These are phyloP conservation scores for Stephanodiscus triporus DNA, from an alignment of 108 stramenopile genomes.

Conservation along the genomic window DNA sequence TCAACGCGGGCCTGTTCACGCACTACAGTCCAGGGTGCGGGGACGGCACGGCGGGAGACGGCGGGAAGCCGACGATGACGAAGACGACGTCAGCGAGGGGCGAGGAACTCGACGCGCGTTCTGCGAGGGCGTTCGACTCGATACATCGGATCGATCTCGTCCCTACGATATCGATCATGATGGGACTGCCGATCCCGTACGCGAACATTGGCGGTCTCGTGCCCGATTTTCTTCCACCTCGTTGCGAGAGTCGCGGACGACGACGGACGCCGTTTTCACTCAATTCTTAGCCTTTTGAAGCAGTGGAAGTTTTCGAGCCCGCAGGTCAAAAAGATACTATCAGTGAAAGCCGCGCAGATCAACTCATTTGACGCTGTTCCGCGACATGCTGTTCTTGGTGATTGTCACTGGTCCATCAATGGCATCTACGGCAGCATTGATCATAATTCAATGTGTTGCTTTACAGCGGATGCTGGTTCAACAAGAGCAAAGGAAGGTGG, in stretches of 20 bases:
- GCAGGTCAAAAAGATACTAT: slow-evolving; percentile 1
- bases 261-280: slow-evolving; percentile 12
- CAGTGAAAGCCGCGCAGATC: background rate
- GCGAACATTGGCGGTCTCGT: slow-evolving; percentile 91
- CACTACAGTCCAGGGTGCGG: slow-evolving; percentile 81
- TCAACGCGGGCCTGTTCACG: slow-evolving; percentile 91
- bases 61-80: no score
- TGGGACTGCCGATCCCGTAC: slow-evolving; percentile 95
- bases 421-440: slow-evolving; percentile 56
- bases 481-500: slow-evolving; percentile 53
- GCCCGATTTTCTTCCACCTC: slow-evolving; percentile 71
- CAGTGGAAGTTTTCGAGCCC: background rate
- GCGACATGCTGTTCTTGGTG: slow-evolving; percentile 60
- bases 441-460: slow-evolving; percentile 60
- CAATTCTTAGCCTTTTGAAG: slow-evolving; percentile 6
- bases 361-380: slow-evolving; percentile 25
- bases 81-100: slow-evolving; percentile 12
- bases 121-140: slow-evolving; percentile 25
- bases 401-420: slow-evolving; percentile 82
- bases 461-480: slow-evolving; percentile 48
- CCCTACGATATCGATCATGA: slow-evolving; percentile 87
- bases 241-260: background rate
- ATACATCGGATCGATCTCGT: slow-evolving; percentile 94
- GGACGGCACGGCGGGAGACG: slow-evolving; percentile 21
- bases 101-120: slow-evolving; percentile 21